These are phyloP conservation scores for Paraphaeosphaeria sporulosa DNA, from an alignment of 2,329 filamentous ascomycete genomes.

Conservation along the genomic window DNA sequence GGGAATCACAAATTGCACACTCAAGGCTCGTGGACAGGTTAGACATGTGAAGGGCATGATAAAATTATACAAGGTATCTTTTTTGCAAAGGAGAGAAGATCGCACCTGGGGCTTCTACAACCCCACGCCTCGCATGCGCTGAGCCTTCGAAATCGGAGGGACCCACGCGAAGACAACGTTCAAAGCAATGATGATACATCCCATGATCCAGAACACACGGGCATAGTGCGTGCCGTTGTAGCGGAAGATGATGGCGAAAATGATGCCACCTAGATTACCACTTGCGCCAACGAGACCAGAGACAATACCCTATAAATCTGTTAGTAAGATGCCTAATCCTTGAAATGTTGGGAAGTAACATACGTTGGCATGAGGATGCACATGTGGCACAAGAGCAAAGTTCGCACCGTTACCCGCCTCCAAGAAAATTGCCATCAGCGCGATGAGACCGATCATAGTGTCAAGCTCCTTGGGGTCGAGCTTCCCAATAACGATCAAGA, in stretches of 20 bases:
- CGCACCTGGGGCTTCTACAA: background rate
- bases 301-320: slow-evolving; percentile 58
- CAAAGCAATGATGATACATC: slow-evolving; percentile 69
- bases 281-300: slow-evolving; percentile 79
- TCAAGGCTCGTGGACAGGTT: background rate
- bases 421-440: slow-evolving; percentile 80
- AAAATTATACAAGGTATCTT: background rate
- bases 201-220: slow-evolving; percentile 81
- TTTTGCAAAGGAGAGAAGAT: background rate
- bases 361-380: slow-evolving; percentile 82
- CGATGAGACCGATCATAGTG: slow-evolving; percentile 79
- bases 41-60: background rate
- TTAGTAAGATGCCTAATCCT: too few species aligned
- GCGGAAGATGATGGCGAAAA: slow-evolving; percentile 85
- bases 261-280: slow-evolving; percentile 84
- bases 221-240: slow-evolving; percentile 74
- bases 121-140: slow-evolving; percentile 41
- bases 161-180: slow-evolving; percentile 73
- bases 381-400: slow-evolving; percentile 86
- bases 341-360: slow-evolving; percentile 20
- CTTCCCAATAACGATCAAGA: slow-evolving; percentile 70
- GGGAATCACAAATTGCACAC: background rate
- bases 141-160: slow-evolving; percentile 62
- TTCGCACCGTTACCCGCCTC: slow-evolving; percentile 87
- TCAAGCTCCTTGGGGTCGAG: slow-evolving; percentile 66